Base-by-base conservation (phyloP, 2,329 filamentous ascomycete genomes). In the Ascochyta viciae-villosae region DNA sequence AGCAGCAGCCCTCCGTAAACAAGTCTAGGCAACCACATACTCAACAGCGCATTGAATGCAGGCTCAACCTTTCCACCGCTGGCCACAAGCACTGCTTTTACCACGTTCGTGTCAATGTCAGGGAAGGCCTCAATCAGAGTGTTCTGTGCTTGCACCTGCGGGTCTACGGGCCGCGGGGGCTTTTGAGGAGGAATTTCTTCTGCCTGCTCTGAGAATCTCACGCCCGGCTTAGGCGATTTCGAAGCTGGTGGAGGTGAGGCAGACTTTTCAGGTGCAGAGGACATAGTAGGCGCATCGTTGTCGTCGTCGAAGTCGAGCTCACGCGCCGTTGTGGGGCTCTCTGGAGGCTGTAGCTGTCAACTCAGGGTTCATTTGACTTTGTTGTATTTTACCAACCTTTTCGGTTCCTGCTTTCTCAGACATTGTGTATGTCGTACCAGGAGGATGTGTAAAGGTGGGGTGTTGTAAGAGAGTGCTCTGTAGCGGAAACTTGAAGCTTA, bases 111-210 rank as follows among this genome's bases (percentile, higher is more conserved):
- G 50, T 99, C 95, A 58, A 97, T 90, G 51, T 81, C 84, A 0
- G 95, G 95, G 69, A 99, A 99, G 0, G 95, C 95, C 76, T 99
- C 95, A 75, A 91, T 94, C 52, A 99, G 82, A 3, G 92, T 97
- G 67, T 86, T 85, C 77, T 94, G 89, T 43, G 92, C 92, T 80
- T 96, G 90, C 76, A 96, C 89, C 58, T 89, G 85, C 61, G 95
- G 89, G 62, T 86, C 91, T 69, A 91, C 71, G 42, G 94, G 94
- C 56, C 93, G 87, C 31, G 92, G 92, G 29, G 93, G 93, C 80
- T 97, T 96, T 44, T 72, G 60, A 37, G 89, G 84, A 12, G 92
- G 92, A 23, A 88, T 74, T 58, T 81, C 78, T 10, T 68, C 70
- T 24, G 75, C 72, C 10, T 78, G 75, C 16, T 81, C 78, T 39